A percentile compares a stretch with the other conserved stretches of the same genome.
These are phyloP conservation scores for Prunus fruticosa DNA, from an alignment of 306 rosid species.

Conservation along the genomic window DNA sequence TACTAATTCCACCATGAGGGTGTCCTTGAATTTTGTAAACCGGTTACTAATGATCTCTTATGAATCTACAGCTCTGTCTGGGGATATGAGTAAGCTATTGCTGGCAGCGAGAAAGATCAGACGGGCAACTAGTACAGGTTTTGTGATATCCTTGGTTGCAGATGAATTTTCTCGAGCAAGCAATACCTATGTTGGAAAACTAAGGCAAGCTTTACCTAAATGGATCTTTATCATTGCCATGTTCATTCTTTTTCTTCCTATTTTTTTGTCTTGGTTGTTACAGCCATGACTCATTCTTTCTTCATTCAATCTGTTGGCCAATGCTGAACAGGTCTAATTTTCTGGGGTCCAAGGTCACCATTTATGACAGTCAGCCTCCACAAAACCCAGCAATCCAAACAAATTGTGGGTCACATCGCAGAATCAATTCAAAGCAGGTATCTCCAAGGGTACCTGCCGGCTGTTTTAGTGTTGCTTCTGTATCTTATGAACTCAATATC, in stretches of 20 bases:
- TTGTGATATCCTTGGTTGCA: constrained; percentile 62
- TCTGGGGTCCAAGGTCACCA: constrained; percentile 79
- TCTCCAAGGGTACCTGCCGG: constrained; percentile 49
- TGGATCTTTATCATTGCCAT: not conserved
- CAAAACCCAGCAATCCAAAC: constrained; percentile 41
- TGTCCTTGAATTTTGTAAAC: not conserved
- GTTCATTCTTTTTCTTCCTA: constrained; percentile 8
- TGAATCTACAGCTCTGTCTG: constrained; percentile 62
- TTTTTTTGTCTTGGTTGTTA: not conserved
- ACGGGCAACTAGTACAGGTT: constrained; percentile 73
- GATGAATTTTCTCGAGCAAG: constrained; percentile 71
- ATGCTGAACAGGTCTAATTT: constrained; percentile 75
- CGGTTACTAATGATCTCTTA: not conserved
- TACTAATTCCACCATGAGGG: too few species aligned
- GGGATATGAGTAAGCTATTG: constrained; percentile 72
- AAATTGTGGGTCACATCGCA: constrained; percentile 46
- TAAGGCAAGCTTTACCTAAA: constrained; percentile 48
- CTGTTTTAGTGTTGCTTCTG: constrained; percentile 54
- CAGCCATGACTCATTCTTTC: not conserved
- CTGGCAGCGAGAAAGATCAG: constrained; percentile 77
- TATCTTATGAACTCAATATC: constrained; percentile 80
- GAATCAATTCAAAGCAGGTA: constrained; percentile 52
- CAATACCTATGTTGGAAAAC: constrained; percentile 66
- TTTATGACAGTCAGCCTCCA: constrained; percentile 60
- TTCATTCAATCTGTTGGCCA: constrained; percentile 17